Conservation (phyloP, 192 early-diverging fungal species). For the Coemansia sp. region DNA sequence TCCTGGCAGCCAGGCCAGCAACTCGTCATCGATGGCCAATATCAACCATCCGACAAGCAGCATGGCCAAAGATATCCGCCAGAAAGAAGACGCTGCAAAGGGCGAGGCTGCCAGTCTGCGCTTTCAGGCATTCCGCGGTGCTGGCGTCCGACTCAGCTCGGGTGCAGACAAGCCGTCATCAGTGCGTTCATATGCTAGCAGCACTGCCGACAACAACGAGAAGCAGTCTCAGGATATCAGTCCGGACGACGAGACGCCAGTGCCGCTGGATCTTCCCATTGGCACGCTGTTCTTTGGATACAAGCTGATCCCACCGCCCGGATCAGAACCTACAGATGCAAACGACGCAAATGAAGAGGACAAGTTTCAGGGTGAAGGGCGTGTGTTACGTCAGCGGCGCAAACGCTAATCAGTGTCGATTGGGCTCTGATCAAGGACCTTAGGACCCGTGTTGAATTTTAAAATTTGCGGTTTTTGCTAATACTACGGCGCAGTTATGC, state of each 20-base stretch:
- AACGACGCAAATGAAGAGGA: background rate
- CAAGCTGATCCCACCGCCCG: conserved; percentile 63
- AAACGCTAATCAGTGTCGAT: conserved; percentile 24
- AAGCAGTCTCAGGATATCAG: conserved; percentile 1
- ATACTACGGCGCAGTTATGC: too few species aligned
- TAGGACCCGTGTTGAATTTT: too few species aligned
- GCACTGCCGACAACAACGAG: conserved; percentile 3
- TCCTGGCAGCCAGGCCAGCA: conserved; percentile 16
- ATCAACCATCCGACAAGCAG: conserved; percentile 40
- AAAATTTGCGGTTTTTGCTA: too few species aligned
- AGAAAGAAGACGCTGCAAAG: conserved; percentile 35
- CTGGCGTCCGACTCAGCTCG: background rate
- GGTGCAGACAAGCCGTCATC: conserved; percentile 8
- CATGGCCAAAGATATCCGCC: conserved; percentile 39
- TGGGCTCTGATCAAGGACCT: too few species aligned
- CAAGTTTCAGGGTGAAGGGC: conserved; percentile 40
- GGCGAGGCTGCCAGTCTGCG: conserved; percentile 18
- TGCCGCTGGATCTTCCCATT: conserved; percentile 77
- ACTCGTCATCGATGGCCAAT: background rate
- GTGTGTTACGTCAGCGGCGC: conserved; percentile 40
- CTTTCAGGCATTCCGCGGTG: conserved; percentile 20
- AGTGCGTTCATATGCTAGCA: conserved; percentile 31
- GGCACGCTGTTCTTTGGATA: conserved; percentile 93
- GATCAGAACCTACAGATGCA: conserved; percentile 14
- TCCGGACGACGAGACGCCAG: conserved; percentile 28